phyloP scores from a whole-genome alignment of 2,329 filamentous ascomycete species.

The Talaromyces marneffei region DNA sequence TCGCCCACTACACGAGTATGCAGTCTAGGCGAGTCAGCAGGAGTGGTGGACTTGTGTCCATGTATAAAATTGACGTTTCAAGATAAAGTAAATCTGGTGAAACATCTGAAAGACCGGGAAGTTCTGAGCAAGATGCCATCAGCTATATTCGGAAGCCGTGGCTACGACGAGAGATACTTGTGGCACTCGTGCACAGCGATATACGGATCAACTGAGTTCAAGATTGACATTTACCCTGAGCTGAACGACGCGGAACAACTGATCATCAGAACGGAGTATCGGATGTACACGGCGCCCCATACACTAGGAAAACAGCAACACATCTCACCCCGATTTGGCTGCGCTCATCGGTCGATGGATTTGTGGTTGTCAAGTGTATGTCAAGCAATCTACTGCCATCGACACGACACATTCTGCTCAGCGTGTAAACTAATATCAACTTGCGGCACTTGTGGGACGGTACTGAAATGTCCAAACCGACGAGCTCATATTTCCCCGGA shows the following conservation, averaged over 20 bases:
- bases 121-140: conserved; percentile 23
- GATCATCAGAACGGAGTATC: conserved; percentile 33
- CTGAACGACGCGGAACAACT: conserved; percentile 29
- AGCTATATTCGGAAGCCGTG: conserved; percentile 24
- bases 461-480: conserved; percentile 31
- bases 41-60: conserved; percentile 35
- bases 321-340: conserved; percentile 37
- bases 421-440: conserved; percentile 33
- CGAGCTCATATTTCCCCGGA: conserved; percentile 25
- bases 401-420: conserved; percentile 29
- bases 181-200: conserved; percentile 34
- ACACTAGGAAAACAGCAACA: conserved; percentile 34
- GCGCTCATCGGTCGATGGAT: conserved; percentile 36
- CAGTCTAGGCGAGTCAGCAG: conserved; percentile 30
- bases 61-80: conserved; percentile 37
- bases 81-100: conserved; percentile 32
- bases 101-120: conserved; percentile 29
- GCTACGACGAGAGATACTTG: conserved; percentile 27
- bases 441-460: conserved; percentile 32
- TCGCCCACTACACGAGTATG: conserved; percentile 30
- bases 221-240: conserved; percentile 32
- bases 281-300: conserved; percentile 28
- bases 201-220: conserved; percentile 31
- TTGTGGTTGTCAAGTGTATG: conserved; percentile 37
- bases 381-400: conserved; percentile 32